Conservation (phyloP, 371 early-diverging fungal species). For the Mucor velutinosus region DNA sequence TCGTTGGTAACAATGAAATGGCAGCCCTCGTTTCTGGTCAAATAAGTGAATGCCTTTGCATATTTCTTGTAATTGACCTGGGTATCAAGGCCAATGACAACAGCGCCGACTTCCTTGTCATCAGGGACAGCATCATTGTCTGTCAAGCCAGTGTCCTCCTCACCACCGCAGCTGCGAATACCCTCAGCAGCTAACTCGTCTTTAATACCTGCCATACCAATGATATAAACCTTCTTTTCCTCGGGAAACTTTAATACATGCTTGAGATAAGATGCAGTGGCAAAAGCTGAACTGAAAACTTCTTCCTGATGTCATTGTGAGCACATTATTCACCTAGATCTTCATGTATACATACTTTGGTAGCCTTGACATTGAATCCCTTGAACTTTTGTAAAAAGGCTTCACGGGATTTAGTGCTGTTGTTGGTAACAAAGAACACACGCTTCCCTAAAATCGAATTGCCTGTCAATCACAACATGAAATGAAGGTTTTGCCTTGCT, state of each 20-base stretch:
- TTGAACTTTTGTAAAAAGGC: constrained; percentile 83
- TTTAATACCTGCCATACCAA: constrained; percentile 89
- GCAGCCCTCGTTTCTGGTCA: constrained; percentile 68
- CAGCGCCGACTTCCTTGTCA: constrained; percentile 76
- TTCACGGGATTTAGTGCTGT: constrained; percentile 87
- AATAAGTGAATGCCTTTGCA: constrained; percentile 87
- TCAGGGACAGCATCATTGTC: constrained; percentile 41
- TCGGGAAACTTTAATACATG: constrained; percentile 76
- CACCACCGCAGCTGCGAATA: constrained; percentile 61
- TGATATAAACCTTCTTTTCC: constrained; percentile 88
- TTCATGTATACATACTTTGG: constrained; percentile 44
- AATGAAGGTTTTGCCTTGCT: background rate
- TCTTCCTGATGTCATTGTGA: constrained; percentile 63
- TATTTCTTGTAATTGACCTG: constrained; percentile 89
- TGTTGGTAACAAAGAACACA: constrained; percentile 95
- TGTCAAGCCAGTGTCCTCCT: constrained; percentile 41
- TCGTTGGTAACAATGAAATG: constrained; percentile 93
- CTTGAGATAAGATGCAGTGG: constrained; percentile 91
- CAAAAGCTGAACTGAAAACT: constrained; percentile 93
- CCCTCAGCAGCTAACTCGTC: constrained; percentile 84
- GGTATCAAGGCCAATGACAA: constrained; percentile 87
- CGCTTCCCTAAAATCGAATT: constrained; percentile 66
- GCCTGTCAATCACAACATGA: background rate
- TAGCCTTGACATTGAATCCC: constrained; percentile 75
- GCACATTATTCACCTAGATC: background rate